A percentile compares a stretch with the other conserved stretches of the same genome.
These are phyloP conservation scores for Coccinonectria pachysandricola DNA, from an alignment of 2,329 filamentous ascomycete species.

Conservation along the genomic window DNA sequence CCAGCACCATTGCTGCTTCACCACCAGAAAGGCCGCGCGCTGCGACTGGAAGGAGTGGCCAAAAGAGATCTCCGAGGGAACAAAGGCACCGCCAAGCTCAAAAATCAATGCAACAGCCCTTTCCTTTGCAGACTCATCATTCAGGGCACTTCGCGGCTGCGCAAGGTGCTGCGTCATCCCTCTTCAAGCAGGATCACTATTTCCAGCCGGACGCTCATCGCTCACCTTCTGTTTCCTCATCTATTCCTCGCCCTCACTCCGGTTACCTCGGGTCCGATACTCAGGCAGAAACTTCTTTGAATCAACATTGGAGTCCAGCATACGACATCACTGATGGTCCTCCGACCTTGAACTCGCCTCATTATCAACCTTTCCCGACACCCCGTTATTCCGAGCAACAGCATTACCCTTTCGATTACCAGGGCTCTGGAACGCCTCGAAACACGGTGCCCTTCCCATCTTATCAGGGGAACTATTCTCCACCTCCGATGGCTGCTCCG, in stretches of 20 bases:
- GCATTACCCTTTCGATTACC: slow-evolving; percentile 1
- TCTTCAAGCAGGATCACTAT: too few species aligned
- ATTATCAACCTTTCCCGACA: slow-evolving; percentile 3
- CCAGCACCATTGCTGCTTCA: too few species aligned
- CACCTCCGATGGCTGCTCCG: neutral
- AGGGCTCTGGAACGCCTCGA: slow-evolving; percentile 4
- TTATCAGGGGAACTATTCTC: slow-evolving; percentile 5
- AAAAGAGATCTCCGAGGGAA: too few species aligned
- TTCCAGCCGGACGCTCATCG: slow-evolving; percentile 3
- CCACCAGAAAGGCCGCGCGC: too few species aligned
- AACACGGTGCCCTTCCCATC: slow-evolving; percentile 3
- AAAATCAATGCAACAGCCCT: too few species aligned
- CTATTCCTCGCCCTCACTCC: slow-evolving; percentile 44
- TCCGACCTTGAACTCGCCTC: slow-evolving; percentile 2
- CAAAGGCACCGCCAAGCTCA: too few species aligned
- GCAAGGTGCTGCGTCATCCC: too few species aligned
- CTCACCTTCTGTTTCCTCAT: slow-evolving; percentile 21
- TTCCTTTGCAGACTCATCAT: too few species aligned
- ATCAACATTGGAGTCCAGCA: slow-evolving; percentile 8
- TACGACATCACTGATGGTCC: slow-evolving; percentile 3
- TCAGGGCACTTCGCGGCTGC: too few species aligned
- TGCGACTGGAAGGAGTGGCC: too few species aligned
- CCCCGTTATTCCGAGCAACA: slow-evolving; percentile 1
- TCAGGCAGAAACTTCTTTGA: slow-evolving; percentile 2
- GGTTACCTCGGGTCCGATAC: slow-evolving; percentile 31